Percentiles rank a stretch among this genome's conserved stretches.
Conservation (phyloP, 306 rosid genomes). For the Biancaea sappan region DNA sequence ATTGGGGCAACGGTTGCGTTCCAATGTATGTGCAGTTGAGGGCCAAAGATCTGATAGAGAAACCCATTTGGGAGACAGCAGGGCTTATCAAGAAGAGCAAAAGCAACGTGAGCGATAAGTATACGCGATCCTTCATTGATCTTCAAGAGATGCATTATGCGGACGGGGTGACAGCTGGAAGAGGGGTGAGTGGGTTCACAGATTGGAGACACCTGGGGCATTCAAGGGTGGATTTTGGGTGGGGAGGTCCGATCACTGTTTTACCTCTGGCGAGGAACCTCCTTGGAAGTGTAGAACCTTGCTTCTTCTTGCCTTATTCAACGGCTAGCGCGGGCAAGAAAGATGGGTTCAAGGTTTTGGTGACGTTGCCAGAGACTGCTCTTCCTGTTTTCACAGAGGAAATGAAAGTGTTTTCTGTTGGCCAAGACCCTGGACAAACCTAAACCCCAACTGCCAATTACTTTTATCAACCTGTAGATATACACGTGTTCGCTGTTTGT, state of each 20-base stretch:
- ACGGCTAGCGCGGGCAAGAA: slow-evolving; percentile 32
- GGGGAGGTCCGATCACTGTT: slow-evolving; percentile 93
- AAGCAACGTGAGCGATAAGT: slow-evolving; percentile 60
- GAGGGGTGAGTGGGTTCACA: slow-evolving; percentile 80
- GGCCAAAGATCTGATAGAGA: slow-evolving; percentile 51
- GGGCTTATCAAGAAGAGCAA: slow-evolving; percentile 77
- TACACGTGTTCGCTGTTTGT: too few species aligned
- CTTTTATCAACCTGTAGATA: neutral
- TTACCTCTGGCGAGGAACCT: slow-evolving; percentile 68
- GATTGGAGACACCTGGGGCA: slow-evolving; percentile 93
- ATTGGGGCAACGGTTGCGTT: slow-evolving; percentile 91
- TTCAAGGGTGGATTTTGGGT: slow-evolving; percentile 86
- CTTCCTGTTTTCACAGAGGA: slow-evolving; percentile 61
- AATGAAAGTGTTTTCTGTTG: slow-evolving; percentile 48
- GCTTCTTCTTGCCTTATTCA: slow-evolving; percentile 80
- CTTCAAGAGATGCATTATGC: slow-evolving; percentile 62
- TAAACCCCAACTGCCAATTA: neutral
- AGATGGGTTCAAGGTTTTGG: slow-evolving; percentile 71
- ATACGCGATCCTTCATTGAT: slow-evolving; percentile 71
- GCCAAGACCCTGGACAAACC: slow-evolving; percentile 25
- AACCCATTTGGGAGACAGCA: slow-evolving; percentile 76
- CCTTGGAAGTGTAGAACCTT: slow-evolving; percentile 83
- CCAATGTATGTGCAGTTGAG: slow-evolving; percentile 67
- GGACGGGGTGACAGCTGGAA: slow-evolving; percentile 73
- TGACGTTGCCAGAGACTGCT: slow-evolving; percentile 54